phyloP scores from a whole-genome alignment of 441 rosid genomes.

The Mallotus japonicus region DNA sequence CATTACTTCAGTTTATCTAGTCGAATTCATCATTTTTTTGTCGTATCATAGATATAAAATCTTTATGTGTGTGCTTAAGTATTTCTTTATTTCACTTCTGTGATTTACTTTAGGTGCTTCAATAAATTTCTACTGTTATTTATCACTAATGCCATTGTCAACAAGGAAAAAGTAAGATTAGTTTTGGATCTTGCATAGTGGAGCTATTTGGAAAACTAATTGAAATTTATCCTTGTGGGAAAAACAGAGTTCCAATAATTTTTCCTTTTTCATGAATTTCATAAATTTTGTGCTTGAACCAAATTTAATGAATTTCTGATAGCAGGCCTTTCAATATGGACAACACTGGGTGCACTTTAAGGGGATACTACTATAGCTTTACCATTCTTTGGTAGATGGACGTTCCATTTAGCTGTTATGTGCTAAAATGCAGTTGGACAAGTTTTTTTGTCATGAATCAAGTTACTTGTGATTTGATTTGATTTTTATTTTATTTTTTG shows the following conservation, averaged over 20 bases:
- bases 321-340: neutral
- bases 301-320: neutral
- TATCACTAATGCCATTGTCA: neutral
- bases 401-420: neutral
- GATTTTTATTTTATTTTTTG: no score
- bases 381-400: neutral
- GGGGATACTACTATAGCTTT: neutral
- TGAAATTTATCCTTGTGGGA: neutral
- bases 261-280: neutral
- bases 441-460: neutral
- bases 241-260: no score
- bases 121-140: neutral
- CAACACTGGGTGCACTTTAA: neutral
- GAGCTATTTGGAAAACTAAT: neutral
- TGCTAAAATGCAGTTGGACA: neutral
- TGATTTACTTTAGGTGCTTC: slow-evolving; percentile 2
- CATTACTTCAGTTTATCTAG: neutral
- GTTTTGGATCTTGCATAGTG: neutral
- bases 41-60: neutral
- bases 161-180: neutral
- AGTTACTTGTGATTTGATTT: no score
- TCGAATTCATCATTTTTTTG: neutral
- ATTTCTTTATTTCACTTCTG: neutral
- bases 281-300: neutral
- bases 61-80: neutral